Base-by-base conservation (phyloP, 225 moss, liverwort and hornwort species). In the Antitrichia curtipendula region DNA sequence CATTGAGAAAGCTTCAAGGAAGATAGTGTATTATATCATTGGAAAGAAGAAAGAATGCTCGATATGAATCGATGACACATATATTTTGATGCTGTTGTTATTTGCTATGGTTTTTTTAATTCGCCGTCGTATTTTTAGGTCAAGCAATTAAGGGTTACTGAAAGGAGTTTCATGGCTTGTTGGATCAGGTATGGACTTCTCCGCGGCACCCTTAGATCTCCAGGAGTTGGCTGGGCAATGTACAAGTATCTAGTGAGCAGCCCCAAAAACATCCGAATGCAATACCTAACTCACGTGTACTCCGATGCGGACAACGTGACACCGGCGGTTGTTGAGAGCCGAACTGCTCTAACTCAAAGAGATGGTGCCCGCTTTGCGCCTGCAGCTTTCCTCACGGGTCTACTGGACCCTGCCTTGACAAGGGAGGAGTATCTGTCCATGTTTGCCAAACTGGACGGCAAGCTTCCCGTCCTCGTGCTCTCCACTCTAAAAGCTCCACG, bases 161-260 rank as follows among this genome's bases (percentile, higher is more conserved):
- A 76, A 54, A 34, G n/a, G 79, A 78, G 19, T 78, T 66, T 84
- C 34, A 18, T 66, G 65, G 53, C n/a, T 47, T 58, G 62, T 24
- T 84, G 31, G 63, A 77, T 82, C 93, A 98, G 98, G 69, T 98
- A 97, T 83, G 91, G 90, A n/a, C 87, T 97, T 74, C 89, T 97
- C 41, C 93, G 97, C 34, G 93, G 93, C 75, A 95, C 97, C 31
- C 61, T 98, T 36, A 91, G 97, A 62, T 96, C 97, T 45, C 89
- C 92, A 59, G 96, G 95, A 83, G 87, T 98, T n/a, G 98, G 98
- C 63, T 97, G 97, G 97, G 97, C 98, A 29, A 92, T 95, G 91
- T 98, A 98, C 90, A 98, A 97, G 90, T 98, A 98, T 69, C 22
- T 98, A 40, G 95, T 98, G 82, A 96, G 97, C 92, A 97, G 95